phyloP scores from a whole-genome alignment of 371 early-diverging fungal species.

The Apophysomyces sp. region DNA sequence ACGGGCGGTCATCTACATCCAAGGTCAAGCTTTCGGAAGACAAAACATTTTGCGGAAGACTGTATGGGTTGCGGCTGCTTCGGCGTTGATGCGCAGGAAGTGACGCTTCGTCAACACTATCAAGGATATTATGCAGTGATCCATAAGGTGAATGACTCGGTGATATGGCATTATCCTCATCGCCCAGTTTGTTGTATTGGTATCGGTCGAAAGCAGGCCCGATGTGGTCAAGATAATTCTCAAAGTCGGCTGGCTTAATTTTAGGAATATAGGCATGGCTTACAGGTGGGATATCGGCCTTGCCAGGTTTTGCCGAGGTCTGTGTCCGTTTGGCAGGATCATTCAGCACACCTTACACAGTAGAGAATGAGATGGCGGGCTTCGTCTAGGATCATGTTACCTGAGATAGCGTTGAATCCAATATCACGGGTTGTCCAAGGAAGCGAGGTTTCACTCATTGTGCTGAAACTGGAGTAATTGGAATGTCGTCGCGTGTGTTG shows the following conservation, averaged over 20 bases:
- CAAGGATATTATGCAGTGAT: constrained; percentile 14
- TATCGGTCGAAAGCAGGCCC: constrained; percentile 64
- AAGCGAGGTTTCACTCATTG: constrained; percentile 60
- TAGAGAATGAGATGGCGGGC: neutral
- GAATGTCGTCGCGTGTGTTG: constrained; percentile 51
- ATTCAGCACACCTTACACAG: constrained; percentile 53
- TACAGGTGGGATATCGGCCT: constrained; percentile 69
- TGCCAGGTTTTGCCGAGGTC: constrained; percentile 44
- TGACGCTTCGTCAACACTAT: constrained; percentile 5
- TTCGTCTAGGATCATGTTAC: constrained; percentile 11
- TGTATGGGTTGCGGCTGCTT: constrained; percentile 62
- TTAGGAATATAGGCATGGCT: constrained; percentile 63
- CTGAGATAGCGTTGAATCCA: constrained; percentile 61
- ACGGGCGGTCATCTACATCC: constrained; percentile 22
- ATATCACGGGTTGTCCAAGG: constrained; percentile 68
- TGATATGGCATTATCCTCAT: constrained; percentile 13
- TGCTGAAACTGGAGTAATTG: constrained; percentile 56
- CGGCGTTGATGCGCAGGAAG: constrained; percentile 18
- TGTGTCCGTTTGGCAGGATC: constrained; percentile 56
- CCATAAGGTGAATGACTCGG: constrained; percentile 19
- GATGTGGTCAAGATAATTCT: constrained; percentile 62
- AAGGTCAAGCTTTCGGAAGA: constrained; percentile 48
- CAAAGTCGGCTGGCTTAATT: constrained; percentile 65
- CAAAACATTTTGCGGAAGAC: constrained; percentile 41
- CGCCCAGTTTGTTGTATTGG: constrained; percentile 44